Base-by-base conservation (phyloP, 495 filamentous ascomycete species). In the Evansstolkia leycettana region DNA sequence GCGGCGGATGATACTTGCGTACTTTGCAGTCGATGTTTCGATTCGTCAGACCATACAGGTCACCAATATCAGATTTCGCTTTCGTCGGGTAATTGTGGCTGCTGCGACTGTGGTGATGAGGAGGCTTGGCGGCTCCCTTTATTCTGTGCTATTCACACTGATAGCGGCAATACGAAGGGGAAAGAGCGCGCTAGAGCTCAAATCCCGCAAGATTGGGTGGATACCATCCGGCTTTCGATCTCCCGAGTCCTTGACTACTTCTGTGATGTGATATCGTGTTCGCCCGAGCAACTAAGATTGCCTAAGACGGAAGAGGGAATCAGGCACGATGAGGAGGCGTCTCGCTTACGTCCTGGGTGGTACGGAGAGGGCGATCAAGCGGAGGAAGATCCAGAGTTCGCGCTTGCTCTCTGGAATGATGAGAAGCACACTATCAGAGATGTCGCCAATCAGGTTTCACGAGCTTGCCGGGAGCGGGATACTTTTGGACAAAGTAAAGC, bases 371-470 rank as follows among this genome's bases (percentile, higher is more conserved):
- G 74, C 1, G 70, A 79, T 38, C 58, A 57, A 19, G 45, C 48
- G 20, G 69, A 76, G 15, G 64, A 65, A 15, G 59, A 75, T 15
- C 70, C 76, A 10, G 86, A 94, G 47, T 98, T 78, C 52, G 78
- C 84, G 3, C 60, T 98, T n/a, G 57, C 94, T 13, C 64, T 98
- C 6, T 98, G 90, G 90, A 98, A 98, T 45, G 90, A 98, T 41
- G 90, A 98, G 57, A 98, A 98, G 60, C 90, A 98, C 52, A 96
- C 90, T 0, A 78, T 95, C 33, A 66, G 72, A n/a, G 90, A 96
- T 54, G 88, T 98, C 7, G 62, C 78, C 38, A 72, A 88, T 20
- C 87, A 94, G 54, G 85, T 98, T 11, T 80, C 81, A 2, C 73
- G 92, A 36, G 92, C 90, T 33, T 96, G 92, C 67, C 80, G 76